phyloP scores from a whole-genome alignment of 331 rosid species.

The Rosa hybrid region DNA sequence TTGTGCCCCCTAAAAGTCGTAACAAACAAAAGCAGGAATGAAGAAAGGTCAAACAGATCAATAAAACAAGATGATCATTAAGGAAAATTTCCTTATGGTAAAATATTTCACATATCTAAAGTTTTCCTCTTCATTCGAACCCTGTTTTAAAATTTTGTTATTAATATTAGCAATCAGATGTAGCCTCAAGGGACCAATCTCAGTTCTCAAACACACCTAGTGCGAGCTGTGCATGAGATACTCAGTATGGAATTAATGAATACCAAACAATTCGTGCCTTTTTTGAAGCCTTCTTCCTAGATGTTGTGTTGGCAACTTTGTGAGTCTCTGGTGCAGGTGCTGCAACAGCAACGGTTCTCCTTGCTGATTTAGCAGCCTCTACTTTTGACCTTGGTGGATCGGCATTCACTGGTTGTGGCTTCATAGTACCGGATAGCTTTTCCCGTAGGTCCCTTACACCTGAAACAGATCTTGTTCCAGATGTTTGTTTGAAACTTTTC shows the following conservation, averaged over 20 bases:
- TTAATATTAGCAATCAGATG: background rate
- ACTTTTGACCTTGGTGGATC: conserved; percentile 60
- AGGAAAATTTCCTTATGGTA: background rate
- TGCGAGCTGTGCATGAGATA: background rate
- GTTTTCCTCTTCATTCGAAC: background rate
- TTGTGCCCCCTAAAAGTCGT: background rate
- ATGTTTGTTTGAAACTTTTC: conserved; percentile 67
- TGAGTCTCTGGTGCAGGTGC: conserved; percentile 43
- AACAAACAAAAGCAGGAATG: background rate
- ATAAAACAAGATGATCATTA: background rate
- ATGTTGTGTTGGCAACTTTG: conserved; percentile 51
- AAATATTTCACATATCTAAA: background rate
- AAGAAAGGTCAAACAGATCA: background rate
- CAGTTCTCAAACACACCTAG: background rate
- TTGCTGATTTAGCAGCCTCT: conserved; percentile 44
- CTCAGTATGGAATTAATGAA: background rate
- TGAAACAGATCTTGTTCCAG: conserved; percentile 59
- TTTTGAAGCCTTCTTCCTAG: conserved; percentile 54
- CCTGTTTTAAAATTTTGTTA: background rate
- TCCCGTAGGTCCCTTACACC: conserved; percentile 73
- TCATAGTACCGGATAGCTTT: conserved; percentile 69
- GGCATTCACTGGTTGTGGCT: conserved; percentile 51
- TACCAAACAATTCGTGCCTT: conserved; percentile 45
- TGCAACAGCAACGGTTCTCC: conserved; percentile 43
- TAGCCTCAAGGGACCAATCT: background rate